Evolutionary conservation across 2,329 filamentous ascomycete species (phyloP).

Genomic region (Westerdykella ornata): DNA sequence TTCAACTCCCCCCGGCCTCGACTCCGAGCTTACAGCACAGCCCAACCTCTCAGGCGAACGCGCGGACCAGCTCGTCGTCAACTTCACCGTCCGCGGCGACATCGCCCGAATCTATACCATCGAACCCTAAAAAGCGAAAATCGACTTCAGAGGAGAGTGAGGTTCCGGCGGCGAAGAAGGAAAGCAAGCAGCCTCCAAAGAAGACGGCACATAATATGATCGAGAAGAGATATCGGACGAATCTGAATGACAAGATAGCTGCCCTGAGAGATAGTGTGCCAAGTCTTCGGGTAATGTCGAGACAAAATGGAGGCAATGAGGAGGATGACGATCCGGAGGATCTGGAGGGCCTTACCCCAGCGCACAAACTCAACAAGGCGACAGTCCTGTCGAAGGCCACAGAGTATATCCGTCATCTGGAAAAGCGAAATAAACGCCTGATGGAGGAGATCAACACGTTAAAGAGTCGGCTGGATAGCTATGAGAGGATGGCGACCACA

Average conservation of each 20-base stretch:
- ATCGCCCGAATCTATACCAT: slow-evolving; percentile 51
- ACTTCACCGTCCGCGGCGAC: slow-evolving; percentile 47
- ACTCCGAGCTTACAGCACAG: slow-evolving; percentile 36
- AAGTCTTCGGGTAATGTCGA: slow-evolving; percentile 76
- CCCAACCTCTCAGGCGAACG: slow-evolving; percentile 30
- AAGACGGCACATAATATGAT: slow-evolving; percentile 99
- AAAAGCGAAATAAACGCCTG: slow-evolving; percentile 79
- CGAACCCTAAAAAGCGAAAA: slow-evolving; percentile 34
- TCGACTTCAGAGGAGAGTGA: slow-evolving; percentile 51
- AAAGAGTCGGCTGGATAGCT: slow-evolving; percentile 61
- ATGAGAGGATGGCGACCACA: slow-evolving; percentile 64
- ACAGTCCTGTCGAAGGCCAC: slow-evolving; percentile 93
- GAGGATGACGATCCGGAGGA: slow-evolving; percentile 78
- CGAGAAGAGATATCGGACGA: slow-evolving; percentile 92
- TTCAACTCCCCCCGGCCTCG: slow-evolving; percentile 16
- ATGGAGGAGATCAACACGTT: slow-evolving; percentile 74
- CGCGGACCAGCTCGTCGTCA: slow-evolving; percentile 26
- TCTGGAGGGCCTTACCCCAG: slow-evolving; percentile 60
- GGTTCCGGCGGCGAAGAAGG: slow-evolving; percentile 44
- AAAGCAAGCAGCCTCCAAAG: slow-evolving; percentile 57
- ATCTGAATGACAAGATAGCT: slow-evolving; percentile 94
- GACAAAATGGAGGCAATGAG: slow-evolving; percentile 47
- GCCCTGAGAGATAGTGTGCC: slow-evolving; percentile 88
- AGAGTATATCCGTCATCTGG: slow-evolving; percentile 89
- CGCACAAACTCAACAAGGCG: slow-evolving; percentile 96